Evolutionary conservation across 768 basidiomycete genomes (phyloP).

Genomic region (Hypholoma fasciculare): DNA sequence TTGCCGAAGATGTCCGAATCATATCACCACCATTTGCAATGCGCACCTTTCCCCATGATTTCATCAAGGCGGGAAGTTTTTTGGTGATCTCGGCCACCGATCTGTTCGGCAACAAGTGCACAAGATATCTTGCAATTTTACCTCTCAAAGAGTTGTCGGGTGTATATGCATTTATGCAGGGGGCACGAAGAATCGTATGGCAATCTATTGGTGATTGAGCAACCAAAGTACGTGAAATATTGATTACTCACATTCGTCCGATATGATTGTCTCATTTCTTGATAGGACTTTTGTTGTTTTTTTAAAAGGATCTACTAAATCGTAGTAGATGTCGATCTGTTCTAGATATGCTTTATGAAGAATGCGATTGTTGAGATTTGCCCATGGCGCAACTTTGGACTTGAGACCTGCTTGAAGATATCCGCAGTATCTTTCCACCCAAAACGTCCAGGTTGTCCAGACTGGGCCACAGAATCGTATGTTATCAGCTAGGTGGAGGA

Average conservation of each 20-base stretch:
- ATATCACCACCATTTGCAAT: background rate
- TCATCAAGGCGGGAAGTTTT: background rate
- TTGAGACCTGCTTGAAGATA: constrained; percentile 21
- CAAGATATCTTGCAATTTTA: background rate
- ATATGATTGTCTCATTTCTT: background rate
- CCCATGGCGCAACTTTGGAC: constrained; percentile 25
- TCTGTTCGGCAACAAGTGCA: background rate
- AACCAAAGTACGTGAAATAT: background rate
- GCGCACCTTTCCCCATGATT: background rate
- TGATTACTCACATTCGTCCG: background rate
- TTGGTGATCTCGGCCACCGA: background rate
- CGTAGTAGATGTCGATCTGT: constrained; percentile 23
- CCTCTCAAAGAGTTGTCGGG: background rate
- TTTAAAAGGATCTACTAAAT: constrained; percentile 13
- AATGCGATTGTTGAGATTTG: constrained; percentile 22
- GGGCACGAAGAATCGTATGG: background rate
- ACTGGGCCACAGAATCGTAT: constrained; percentile 32
- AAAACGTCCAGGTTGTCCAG: constrained; percentile 35
- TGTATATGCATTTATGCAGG: background rate
- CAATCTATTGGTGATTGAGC: background rate
- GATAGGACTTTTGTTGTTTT: background rate
- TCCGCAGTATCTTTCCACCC: constrained; percentile 35
- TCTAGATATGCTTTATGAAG: constrained; percentile 25
- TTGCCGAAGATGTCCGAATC: background rate
- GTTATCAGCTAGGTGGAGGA: constrained; percentile 31